Percentiles rank a stretch among this genome's conserved stretches.
phyloP scores from a whole-genome alignment of 1,139 yeast species.

The Scheffersomyces stambukii region DNA sequence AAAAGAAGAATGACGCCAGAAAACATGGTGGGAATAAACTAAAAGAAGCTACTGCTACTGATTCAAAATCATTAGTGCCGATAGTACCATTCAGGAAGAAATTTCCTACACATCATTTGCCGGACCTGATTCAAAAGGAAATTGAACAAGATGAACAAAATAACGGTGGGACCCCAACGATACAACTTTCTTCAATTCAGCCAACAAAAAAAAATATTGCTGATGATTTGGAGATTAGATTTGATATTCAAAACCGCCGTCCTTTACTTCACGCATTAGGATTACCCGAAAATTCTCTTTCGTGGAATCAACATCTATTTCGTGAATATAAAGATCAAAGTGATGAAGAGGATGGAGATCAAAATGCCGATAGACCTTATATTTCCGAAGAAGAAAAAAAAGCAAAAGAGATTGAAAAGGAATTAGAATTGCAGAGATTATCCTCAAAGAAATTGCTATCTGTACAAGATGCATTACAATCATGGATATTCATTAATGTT shows the following conservation, averaged over 20 bases:
- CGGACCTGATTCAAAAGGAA: constrained; percentile 21
- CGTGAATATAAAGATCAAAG: constrained; percentile 23
- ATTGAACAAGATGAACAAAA: constrained; percentile 12
- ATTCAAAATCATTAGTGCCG: not conserved
- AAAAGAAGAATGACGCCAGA: constrained; percentile 2
- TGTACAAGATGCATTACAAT: constrained; percentile 51
- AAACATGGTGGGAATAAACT: constrained; percentile 1
- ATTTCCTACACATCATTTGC: constrained; percentile 36
- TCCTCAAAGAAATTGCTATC: constrained; percentile 10
- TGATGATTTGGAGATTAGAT: constrained; percentile 33
- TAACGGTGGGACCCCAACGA: constrained; percentile 4
- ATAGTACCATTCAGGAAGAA: constrained; percentile 16
- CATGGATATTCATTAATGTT: constrained; percentile 73
- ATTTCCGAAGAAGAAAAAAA: constrained; percentile 2
- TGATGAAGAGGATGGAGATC: constrained; percentile 11
- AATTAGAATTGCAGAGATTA: constrained; percentile 14
- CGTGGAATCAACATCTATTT: constrained; percentile 19
- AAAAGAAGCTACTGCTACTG: constrained; percentile 1
- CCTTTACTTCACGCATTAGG: constrained; percentile 25
- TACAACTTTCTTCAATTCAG: constrained; percentile 21
- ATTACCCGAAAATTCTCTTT: constrained; percentile 29
- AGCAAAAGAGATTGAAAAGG: constrained; percentile 3
- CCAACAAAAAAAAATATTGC: constrained; percentile 38
- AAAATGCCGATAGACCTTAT: constrained; percentile 11
- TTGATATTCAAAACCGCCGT: constrained; percentile 37